These are phyloP conservation scores for Phaeolepiota aurea DNA, from an alignment of 768 basidiomycete species.

Conservation along the genomic window DNA sequence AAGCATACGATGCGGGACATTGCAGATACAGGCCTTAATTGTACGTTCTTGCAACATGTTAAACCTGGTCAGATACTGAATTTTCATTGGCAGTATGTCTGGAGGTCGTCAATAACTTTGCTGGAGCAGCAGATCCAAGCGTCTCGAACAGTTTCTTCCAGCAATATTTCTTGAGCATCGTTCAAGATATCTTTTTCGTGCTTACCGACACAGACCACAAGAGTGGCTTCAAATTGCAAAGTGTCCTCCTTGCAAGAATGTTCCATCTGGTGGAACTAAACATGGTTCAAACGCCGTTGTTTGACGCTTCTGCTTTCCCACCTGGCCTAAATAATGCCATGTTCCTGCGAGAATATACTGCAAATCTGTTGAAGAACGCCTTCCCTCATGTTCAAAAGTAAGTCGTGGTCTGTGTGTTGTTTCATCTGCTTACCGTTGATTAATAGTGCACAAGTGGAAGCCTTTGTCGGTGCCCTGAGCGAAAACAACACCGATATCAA, in stretches of 20 bases:
- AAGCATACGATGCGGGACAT: slow-evolving; percentile 99
- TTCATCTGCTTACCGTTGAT: slow-evolving; percentile 8
- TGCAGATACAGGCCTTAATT: slow-evolving; percentile 79
- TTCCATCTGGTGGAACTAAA: slow-evolving; percentile 87
- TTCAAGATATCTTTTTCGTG: slow-evolving; percentile 96
- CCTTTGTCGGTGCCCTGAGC: slow-evolving; percentile 59
- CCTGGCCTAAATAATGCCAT: slow-evolving; percentile 66
- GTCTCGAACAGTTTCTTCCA: slow-evolving; percentile 94
- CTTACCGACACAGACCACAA: slow-evolving; percentile 98
- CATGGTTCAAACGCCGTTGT: slow-evolving; percentile 74
- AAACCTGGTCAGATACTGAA: slow-evolving; percentile 2
- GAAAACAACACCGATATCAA: slow-evolving; percentile 75
- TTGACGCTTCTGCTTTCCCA: slow-evolving; percentile 64
- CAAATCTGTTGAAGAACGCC: slow-evolving; percentile 76
- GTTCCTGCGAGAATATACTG: slow-evolving; percentile 82
- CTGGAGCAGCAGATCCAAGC: slow-evolving; percentile 57
- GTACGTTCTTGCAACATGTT: slow-evolving; percentile 34
- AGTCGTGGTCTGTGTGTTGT: slow-evolving; percentile 18
- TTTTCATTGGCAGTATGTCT: slow-evolving; percentile 56
- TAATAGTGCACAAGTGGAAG: slow-evolving; percentile 58
- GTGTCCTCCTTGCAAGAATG: slow-evolving; percentile 83
- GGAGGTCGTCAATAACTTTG: slow-evolving; percentile 95
- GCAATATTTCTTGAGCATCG: slow-evolving; percentile 86
- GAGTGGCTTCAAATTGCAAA: slow-evolving; percentile 96
- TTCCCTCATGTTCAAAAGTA: slow-evolving; percentile 91